Conservation (phyloP, 768 basidiomycete genomes). For the Clathrus columnatus region DNA sequence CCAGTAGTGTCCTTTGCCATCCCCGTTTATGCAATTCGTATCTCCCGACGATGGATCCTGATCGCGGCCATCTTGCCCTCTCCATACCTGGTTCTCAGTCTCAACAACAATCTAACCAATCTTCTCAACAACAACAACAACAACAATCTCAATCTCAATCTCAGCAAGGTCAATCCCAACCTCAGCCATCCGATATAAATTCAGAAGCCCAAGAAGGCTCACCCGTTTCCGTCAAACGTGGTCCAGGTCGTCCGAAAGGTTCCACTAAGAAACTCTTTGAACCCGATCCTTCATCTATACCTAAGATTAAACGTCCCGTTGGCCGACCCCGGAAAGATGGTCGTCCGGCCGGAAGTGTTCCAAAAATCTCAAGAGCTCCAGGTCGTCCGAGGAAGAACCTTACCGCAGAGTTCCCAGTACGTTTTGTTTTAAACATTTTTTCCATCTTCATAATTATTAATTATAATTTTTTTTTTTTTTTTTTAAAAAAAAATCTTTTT, state of each 20-base stretch:
- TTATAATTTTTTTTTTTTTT: neutral
- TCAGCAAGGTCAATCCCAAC: neutral
- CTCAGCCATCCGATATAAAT: neutral
- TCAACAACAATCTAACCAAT: neutral
- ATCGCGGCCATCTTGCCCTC: constrained; percentile 6
- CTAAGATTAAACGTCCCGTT: constrained; percentile 68
- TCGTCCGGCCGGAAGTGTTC: constrained; percentile 64
- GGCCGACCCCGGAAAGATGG: constrained; percentile 78
- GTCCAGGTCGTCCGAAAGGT: constrained; percentile 70
- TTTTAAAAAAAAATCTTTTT: neutral
- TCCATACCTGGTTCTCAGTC: neutral
- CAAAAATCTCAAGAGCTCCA: constrained; percentile 26
- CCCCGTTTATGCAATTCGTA: neutral
- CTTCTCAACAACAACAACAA: neutral
- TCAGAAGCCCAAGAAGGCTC: constrained; percentile 2
- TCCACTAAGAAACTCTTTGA: constrained; percentile 54
- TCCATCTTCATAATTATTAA: neutral
- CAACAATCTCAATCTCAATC: neutral
- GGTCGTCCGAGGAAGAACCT: constrained; percentile 32
- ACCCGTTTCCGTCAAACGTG: constrained; percentile 43
- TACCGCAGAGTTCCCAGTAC: constrained; percentile 23
- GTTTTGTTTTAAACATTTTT: neutral
- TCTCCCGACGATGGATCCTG: constrained; percentile 2
- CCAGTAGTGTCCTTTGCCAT: neutral
- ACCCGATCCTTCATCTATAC: constrained; percentile 18